Percentiles rank a stretch among this genome's conserved stretches.
phyloP scores from a whole-genome alignment of 2,329 filamentous ascomycete species.

The Pseudogymnoascus sp. region DNA sequence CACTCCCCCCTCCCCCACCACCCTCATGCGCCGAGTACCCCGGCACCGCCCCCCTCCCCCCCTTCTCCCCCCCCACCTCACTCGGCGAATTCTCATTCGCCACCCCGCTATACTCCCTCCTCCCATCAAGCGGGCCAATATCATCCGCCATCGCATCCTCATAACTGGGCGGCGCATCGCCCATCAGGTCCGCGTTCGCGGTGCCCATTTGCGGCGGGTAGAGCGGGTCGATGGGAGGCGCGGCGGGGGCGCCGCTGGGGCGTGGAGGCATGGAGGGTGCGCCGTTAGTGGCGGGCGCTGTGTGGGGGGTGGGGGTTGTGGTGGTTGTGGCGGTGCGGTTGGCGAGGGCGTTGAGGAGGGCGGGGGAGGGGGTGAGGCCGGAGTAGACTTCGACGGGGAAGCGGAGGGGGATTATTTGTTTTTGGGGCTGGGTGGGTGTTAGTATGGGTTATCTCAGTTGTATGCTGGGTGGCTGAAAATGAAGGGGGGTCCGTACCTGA shows the following conservation, averaged over 20 bases:
- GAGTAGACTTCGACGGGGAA: constrained; percentile 78
- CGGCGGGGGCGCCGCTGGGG: constrained; percentile 22
- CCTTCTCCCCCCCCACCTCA: constrained; percentile 27
- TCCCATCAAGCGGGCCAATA: constrained; percentile 59
- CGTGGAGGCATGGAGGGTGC: constrained; percentile 14
- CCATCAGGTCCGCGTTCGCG: constrained; percentile 38
- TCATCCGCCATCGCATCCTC: constrained; percentile 83
- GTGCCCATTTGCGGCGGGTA: constrained; percentile 51
- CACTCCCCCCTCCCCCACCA: neutral
- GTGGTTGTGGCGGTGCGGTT: neutral
- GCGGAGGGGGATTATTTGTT: constrained; percentile 67
- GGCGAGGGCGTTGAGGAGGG: constrained; percentile 61
- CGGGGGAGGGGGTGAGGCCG: constrained; percentile 71
- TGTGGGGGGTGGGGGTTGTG: neutral
- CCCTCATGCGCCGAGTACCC: neutral
- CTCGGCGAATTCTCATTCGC: constrained; percentile 53
- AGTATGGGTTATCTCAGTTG: constrained; percentile 4
- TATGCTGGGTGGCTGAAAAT: neutral
- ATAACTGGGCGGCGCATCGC: constrained; percentile 88
- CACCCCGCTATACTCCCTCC: constrained; percentile 59
- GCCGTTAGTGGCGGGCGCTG: constrained; percentile 5
- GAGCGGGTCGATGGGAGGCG: constrained; percentile 38
- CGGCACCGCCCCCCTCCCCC: neutral
- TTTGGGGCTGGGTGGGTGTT: constrained; percentile 48
- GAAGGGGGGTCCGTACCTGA: constrained; percentile 18